Evolutionary conservation across 2,329 filamentous ascomycete genomes (phyloP).

Genomic region (Sporothrix euskadiensis): DNA sequence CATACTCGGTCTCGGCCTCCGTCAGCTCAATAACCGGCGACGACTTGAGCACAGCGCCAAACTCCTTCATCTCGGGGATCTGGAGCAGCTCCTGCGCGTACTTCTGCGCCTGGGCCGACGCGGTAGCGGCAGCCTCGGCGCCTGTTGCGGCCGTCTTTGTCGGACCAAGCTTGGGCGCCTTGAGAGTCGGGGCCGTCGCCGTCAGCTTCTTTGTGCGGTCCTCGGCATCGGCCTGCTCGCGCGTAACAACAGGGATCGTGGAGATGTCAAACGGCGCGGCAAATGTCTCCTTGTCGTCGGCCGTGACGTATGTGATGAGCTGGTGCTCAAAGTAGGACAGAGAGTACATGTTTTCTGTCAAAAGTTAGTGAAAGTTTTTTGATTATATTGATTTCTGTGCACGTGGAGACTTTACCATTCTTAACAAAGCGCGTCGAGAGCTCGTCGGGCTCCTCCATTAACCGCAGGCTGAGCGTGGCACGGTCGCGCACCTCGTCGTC

Average conservation of each 20-base stretch:
- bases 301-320: conserved; percentile 95
- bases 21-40: conserved; percentile 84
- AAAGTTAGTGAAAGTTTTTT: not conserved
- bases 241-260: conserved; percentile 86
- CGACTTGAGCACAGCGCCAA: conserved; percentile 90
- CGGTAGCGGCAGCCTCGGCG: conserved; percentile 69
- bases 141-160: conserved; percentile 70
- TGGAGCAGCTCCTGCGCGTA: conserved; percentile 84
- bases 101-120: conserved; percentile 79
- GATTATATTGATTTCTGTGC: not conserved
- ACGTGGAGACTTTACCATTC: conserved; percentile 63
- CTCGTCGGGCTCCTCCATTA: conserved; percentile 91
- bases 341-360: conserved; percentile 86
- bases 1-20: conserved; percentile 96
- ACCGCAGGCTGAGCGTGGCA: conserved; percentile 83
- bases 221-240: conserved; percentile 93
- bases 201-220: conserved; percentile 97
- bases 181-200: conserved; percentile 86
- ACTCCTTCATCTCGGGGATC: conserved; percentile 88
- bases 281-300: conserved; percentile 84
- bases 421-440: conserved; percentile 86
- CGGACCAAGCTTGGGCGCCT: conserved; percentile 80
- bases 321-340: conserved; percentile 95
- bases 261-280: conserved; percentile 84
- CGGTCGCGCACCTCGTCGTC: conserved; percentile 97